phyloP scores from a whole-genome alignment of 345 rosid species.

The Triadica sebifera region DNA sequence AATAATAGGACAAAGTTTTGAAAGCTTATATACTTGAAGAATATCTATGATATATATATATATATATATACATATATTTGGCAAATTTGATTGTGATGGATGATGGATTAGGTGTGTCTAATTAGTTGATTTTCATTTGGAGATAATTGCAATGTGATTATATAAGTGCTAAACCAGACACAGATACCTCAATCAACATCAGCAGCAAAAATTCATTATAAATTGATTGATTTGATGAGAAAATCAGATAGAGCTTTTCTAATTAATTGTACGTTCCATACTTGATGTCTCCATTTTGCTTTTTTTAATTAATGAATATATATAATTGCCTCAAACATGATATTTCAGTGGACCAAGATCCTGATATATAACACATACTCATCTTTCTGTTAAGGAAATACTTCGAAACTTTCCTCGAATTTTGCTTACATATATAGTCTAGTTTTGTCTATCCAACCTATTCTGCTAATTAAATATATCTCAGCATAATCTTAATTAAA shows the following conservation, averaged over 20 bases:
- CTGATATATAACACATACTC: not conserved
- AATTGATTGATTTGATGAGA: not conserved
- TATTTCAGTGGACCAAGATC: not conserved
- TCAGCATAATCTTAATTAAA: too few relatives aligned
- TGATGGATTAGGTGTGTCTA: not conserved
- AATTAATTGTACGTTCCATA: not conserved
- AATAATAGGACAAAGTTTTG: not conserved
- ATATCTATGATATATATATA: too few relatives aligned
- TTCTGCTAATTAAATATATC: too few relatives aligned
- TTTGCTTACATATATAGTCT: not conserved
- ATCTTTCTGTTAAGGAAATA: not conserved
- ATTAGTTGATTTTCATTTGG: conserved; percentile 11
- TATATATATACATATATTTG: not conserved
- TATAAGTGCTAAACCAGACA: too few relatives aligned
- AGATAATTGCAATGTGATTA: not conserved
- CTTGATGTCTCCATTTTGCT: not conserved
- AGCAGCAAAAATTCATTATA: not conserved
- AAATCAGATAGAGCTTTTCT: not conserved
- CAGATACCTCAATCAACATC: not conserved
- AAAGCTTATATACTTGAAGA: not conserved
- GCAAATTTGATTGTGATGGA: not conserved
- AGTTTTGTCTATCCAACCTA: not conserved
- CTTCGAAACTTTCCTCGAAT: not conserved
- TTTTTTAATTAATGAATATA: not conserved
- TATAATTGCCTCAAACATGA: not conserved